Percentiles rank a stretch among this genome's conserved stretches.
phyloP scores from a whole-genome alignment of 139 green algal genomes.

The Microglena sp. region DNA sequence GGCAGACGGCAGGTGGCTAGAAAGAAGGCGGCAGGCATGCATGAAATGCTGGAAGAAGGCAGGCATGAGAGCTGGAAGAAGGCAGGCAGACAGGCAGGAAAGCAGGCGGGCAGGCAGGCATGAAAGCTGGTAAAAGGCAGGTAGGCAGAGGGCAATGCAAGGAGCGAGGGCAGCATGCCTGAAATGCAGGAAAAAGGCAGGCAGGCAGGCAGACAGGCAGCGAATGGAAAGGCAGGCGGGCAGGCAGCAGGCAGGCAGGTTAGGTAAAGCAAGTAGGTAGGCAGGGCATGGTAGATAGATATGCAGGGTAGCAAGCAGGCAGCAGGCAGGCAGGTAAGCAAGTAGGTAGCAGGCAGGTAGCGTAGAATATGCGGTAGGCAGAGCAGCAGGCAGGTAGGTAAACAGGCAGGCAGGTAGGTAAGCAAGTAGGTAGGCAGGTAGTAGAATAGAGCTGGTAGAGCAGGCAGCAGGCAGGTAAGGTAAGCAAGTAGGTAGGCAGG shows the following conservation, averaged over 20 bases:
- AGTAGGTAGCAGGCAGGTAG: neutral
- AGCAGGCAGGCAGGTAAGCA: neutral
- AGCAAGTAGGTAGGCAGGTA: neutral
- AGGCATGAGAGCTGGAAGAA: neutral
- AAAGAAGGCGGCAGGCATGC: neutral
- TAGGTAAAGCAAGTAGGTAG: no score
- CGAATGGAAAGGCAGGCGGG: neutral
- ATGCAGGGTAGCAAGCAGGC: no score
- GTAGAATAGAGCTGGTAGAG: no score
- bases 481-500: no score
- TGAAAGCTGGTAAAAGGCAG: neutral
- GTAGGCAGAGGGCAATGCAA: neutral
- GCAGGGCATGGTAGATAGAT: no score
- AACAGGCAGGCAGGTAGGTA: neutral
- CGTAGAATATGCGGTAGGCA: neutral
- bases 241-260: no score
- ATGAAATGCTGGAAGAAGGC: neutral
- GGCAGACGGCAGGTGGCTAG: neutral
- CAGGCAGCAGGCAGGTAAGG: no score
- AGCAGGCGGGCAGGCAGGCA: neutral
- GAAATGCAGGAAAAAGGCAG: no score
- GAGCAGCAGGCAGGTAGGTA: no score
- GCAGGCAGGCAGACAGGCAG: neutral
- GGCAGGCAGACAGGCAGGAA: neutral
- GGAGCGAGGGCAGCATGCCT: neutral